phyloP scores from a whole-genome alignment of 768 basidiomycete genomes.

The Mycena filopes region DNA sequence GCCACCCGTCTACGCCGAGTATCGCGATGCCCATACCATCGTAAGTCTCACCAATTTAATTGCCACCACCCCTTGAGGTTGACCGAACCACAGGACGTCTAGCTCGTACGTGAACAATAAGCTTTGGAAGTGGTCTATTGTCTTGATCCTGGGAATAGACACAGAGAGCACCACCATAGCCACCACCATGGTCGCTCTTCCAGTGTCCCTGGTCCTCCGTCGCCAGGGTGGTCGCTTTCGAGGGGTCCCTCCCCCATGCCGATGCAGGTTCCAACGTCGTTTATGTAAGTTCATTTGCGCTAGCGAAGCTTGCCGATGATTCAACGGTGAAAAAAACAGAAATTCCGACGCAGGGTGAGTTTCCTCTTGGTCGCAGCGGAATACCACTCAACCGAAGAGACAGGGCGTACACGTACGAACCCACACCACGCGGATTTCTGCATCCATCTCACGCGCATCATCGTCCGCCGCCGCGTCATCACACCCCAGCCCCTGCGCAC shows the following conservation, averaged over 20 bases:
- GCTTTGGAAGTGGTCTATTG: background rate
- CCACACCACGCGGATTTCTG: conserved; percentile 23
- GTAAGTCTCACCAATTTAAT: conserved; percentile 12
- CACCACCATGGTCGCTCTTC: conserved; percentile 4
- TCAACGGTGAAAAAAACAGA: background rate
- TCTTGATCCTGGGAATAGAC: background rate
- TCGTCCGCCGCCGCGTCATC: too few relatives aligned
- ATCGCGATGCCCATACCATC: conserved; percentile 21
- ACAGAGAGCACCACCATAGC: conserved; percentile 4
- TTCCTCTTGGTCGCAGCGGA: background rate
- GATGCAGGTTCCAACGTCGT: conserved; percentile 15
- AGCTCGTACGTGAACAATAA: conserved; percentile 19
- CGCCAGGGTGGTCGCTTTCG: conserved; percentile 16
- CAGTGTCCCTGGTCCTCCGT: conserved; percentile 13
- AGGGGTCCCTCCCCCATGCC: conserved; percentile 10
- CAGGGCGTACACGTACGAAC: conserved; percentile 18
- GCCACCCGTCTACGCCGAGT: conserved; percentile 10
- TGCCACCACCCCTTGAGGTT: background rate
- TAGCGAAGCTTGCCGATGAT: too few relatives aligned
- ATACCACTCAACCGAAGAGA: too few relatives aligned
- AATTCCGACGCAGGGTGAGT: conserved; percentile 17
- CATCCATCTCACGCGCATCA: background rate
- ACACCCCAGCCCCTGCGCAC: background rate
- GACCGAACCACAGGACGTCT: conserved; percentile 3
- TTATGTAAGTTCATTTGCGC: conserved; percentile 2